Base-by-base conservation (phyloP, 768 basidiomycete species). In the Leucosporidium creatinivorum region DNA sequence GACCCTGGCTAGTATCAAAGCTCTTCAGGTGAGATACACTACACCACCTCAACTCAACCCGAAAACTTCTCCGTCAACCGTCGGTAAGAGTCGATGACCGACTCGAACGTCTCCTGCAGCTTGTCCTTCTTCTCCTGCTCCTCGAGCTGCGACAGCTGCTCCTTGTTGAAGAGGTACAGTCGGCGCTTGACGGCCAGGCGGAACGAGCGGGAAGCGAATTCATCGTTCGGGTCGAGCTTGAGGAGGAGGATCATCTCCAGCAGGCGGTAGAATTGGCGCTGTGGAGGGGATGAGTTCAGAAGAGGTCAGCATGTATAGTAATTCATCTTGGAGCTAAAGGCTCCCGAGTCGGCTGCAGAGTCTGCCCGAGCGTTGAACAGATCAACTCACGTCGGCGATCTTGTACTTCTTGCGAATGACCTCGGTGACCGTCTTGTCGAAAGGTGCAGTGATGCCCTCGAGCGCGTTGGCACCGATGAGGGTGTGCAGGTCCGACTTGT, bases 231-330 rank as follows among this genome's bases (percentile, higher is more conserved):
- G 62, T 66, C 67, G n/a, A 51, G 23, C 44, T 85, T 84, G 62
- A 85, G 77, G 69, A 93, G 82, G 60, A 90, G 84, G 30, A 96
- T 81, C 90, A 96, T 96, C 79, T 99, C 96, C 49, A 89, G 79
- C 28, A 98, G 82, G 36, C 96, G 85, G 54, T 89, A 83, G 79
- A 94, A 99, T 82, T 99, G 96, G 56, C 96, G 86, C 92, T 96
- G 74, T 48, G 63, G 19, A 12, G 8, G 12, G 31, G 23, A 58
- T 44, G 52, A 58, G 30, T 1, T 21, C 36, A 44, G 21, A 56
- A 60, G 8, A 23, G n/a, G n/a, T n/a, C n/a, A n/a, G n/a, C n/a
- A n/a, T n/a, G n/a, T n/a, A n/a, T n/a, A n/a, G n/a, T n/a, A n/a
- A n/a, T n/a, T n/a, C n/a, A n/a, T n/a, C n/a, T n/a, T n/a, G n/a